A percentile compares a stretch with the other conserved stretches of the same genome.
Conservation (phyloP, 2,329 filamentous ascomycete genomes). For the Penicillium sp. region DNA sequence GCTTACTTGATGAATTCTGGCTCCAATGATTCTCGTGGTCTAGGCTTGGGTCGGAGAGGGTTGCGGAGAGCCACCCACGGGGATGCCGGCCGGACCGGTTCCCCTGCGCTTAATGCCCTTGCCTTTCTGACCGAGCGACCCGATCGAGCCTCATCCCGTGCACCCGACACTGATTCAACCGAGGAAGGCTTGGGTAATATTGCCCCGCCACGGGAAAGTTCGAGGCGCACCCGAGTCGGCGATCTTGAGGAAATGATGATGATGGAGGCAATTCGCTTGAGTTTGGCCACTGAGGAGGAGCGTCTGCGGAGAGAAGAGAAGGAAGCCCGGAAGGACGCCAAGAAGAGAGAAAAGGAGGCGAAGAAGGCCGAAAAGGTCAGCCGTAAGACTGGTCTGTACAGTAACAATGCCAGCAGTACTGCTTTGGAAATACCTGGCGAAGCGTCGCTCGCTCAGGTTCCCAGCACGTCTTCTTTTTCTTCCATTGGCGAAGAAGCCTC, state of each 20-base stretch:
- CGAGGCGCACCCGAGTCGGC: conserved; percentile 67
- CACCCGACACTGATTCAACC: conserved; percentile 37
- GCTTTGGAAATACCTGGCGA: conserved; percentile 52
- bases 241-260: conserved; percentile 98
- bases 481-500: conserved; percentile 39
- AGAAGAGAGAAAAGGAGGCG: conserved; percentile 80
- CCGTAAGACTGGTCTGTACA: conserved; percentile 61
- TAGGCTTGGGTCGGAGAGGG: conserved; percentile 57
- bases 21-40: conserved; percentile 49
- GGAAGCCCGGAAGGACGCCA: conserved; percentile 75
- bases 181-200: conserved; percentile 36
- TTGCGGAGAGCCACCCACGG: conserved; percentile 43
- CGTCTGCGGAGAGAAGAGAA: conserved; percentile 83
- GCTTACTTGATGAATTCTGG: conserved; percentile 77
- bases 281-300: conserved; percentile 89
- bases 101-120: conserved; percentile 46
- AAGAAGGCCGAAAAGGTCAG: conserved; percentile 70
- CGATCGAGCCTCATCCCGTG: conserved; percentile 17
- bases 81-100: conserved; percentile 33
- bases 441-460: conserved; percentile 33
- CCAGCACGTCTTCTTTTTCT: conserved; percentile 38
- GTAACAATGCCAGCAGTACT: conserved; percentile 61
- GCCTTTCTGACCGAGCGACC: conserved; percentile 48
- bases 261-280: conserved; percentile 90
- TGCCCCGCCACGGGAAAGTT: conserved; percentile 50